Evolutionary conservation across 768 basidiomycete genomes (phyloP), one percentile per base, ranked within the genome.

Genomic region (Pulveroboletus frians): DNA sequence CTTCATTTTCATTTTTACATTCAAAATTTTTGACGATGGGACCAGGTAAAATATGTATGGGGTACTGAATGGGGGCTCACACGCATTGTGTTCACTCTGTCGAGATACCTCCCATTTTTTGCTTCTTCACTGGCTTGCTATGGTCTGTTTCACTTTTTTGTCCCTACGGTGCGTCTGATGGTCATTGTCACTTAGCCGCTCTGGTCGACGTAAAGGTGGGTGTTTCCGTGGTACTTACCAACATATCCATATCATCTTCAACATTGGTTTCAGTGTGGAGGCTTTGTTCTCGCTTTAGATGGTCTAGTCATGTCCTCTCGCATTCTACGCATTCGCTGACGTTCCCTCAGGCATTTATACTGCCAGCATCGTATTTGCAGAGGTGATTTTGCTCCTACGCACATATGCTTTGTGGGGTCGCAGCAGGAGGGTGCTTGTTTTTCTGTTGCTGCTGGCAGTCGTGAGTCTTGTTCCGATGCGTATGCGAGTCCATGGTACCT

Each of bases 81-180:
- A 30, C 62, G 62, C 31, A 31, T 57, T 20, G 46, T 66, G 15
- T 64, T 64, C 41, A 59, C 62, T 5, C 6, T 64, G 9, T 46
- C 64, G 39, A 64, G 63, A 54, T 66, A 66, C 46, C 45, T 66
- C 31, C 45, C 65, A 23, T 59, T 64, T 29, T 3, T 64, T 43
- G 34, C 57, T 10, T 47, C 54, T 14, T 46, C 49, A 0, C 31
- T 60, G n/a, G 50, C 55, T 10, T 56, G 57, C 27, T 63, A 57
- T 42, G 43, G 63, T 60, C 8, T 2, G 53, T 51, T 18, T 43
- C 35, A 2, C 11, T 6, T 35, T 49, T 10, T 23, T 32, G 6
- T 27, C 36, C 14, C 1, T 38, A 8, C 27, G 1, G 1, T 3
- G 14, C n/a, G 5, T 32, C 42, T 54, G 27, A 61, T n/a, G 9